These are phyloP conservation scores for Mycena maculata DNA, from an alignment of 768 basidiomycete species.

Conservation along the genomic window DNA sequence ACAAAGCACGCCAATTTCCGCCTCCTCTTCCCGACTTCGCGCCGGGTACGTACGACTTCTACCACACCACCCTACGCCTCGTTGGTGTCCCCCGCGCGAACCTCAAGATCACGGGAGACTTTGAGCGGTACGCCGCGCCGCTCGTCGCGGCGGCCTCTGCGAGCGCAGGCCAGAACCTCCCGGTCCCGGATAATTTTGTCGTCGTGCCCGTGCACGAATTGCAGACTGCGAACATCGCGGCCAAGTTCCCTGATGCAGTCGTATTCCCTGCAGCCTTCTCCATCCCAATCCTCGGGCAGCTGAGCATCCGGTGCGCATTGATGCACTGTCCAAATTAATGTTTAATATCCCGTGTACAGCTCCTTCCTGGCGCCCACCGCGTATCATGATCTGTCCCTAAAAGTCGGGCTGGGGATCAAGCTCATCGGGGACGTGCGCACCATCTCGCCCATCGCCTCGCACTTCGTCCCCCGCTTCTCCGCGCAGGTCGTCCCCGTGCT, in stretches of 20 bases:
- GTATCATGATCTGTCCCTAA: conserved; percentile 59
- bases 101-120: conserved; percentile 62
- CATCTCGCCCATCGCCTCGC: conserved; percentile 69
- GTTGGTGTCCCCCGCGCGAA: conserved; percentile 57
- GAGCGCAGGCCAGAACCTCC: conserved; percentile 49
- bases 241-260: conserved; percentile 61
- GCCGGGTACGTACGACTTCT: conserved; percentile 62
- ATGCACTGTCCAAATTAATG: conserved; percentile 4
- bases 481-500: conserved; percentile 62
- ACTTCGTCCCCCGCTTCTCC: conserved; percentile 67
- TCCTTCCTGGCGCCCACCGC: conserved; percentile 65
- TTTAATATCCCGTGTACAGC: conserved; percentile 41
- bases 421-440: conserved; percentile 69
- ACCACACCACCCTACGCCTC: conserved; percentile 61
- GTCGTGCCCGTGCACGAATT: conserved; percentile 67
- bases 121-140: conserved; percentile 55
- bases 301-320: conserved; percentile 70
- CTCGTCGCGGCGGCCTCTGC: conserved; percentile 53
- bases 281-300: conserved; percentile 61
- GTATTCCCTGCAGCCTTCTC: conserved; percentile 56
- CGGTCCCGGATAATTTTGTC: conserved; percentile 49
- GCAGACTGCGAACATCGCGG: conserved; percentile 60
- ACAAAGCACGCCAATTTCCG: conserved; percentile 64
- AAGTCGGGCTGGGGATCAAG: conserved; percentile 66
- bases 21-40: conserved; percentile 58